Evolutionary conservation across 495 filamentous ascomycete genomes (phyloP).

Genomic region (Lichina pygmaea): DNA sequence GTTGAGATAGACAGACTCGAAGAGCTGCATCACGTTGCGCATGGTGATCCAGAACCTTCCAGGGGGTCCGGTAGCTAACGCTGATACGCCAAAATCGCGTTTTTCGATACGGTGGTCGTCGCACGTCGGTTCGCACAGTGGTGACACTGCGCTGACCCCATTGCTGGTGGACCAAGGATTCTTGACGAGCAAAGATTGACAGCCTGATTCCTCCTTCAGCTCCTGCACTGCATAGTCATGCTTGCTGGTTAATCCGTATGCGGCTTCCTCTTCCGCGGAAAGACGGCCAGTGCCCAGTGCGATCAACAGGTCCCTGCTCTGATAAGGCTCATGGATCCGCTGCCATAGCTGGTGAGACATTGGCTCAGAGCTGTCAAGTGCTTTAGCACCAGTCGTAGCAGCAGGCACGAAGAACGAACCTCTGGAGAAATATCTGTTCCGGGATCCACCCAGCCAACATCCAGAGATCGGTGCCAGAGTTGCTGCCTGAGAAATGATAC

Average conservation of each 20-base stretch:
- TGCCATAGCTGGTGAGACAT: slow-evolving; percentile 51
- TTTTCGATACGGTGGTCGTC: slow-evolving; percentile 2
- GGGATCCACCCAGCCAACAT: slow-evolving; percentile 89
- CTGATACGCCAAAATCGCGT: slow-evolving; percentile 4
- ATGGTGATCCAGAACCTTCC: slow-evolving; percentile 84
- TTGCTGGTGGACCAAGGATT: slow-evolving; percentile 83
- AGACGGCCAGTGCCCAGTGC: slow-evolving; percentile 77
- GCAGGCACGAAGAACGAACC: slow-evolving; percentile 10
- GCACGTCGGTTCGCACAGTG: background rate
- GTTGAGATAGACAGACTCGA: slow-evolving; percentile 86
- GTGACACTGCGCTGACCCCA: background rate
- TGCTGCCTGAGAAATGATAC: slow-evolving; percentile 97
- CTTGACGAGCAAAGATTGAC: slow-evolving; percentile 54
- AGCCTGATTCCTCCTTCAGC: slow-evolving; percentile 35
- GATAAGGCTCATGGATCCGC: slow-evolving; percentile 46
- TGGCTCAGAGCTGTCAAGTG: slow-evolving; percentile 30
- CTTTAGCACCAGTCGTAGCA: background rate
- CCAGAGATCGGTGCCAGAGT: slow-evolving; percentile 82
- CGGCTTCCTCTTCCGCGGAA: slow-evolving; percentile 40
- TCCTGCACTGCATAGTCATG: slow-evolving; percentile 88
- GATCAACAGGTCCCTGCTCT: slow-evolving; percentile 55
- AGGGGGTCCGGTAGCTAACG: slow-evolving; percentile 16
- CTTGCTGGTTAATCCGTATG: slow-evolving; percentile 58
- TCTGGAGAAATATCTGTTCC: slow-evolving; percentile 76
- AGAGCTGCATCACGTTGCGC: slow-evolving; percentile 62